Evolutionary conservation across 2,329 filamentous ascomycete species (phyloP), one percentile per base, ranked within the genome.

Genomic region (Ambrosiella xylebori): DNA sequence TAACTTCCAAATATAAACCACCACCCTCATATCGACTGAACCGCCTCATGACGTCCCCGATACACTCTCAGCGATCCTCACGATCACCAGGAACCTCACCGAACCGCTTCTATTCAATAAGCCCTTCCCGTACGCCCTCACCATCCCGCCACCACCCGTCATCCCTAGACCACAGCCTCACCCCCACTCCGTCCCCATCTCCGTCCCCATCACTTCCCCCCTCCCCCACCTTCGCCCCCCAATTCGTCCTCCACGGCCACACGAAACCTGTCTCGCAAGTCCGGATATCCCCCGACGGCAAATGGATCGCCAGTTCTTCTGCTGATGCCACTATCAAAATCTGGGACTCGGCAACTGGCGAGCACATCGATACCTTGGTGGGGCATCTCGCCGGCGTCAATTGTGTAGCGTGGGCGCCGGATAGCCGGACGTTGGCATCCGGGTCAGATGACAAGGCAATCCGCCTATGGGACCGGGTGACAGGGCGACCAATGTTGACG

Each of bases 401-500:
- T 38, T 91, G 89, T 44, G 78, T 98, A 53, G 84, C 90, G n/a
- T 98, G 93, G 93, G 85, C 85, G 61, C 90, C 91, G 0, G 89
- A 97, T 68, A 88, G 85, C 61, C 83, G 83, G 64, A 88, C 86
- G 2, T 77, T 98, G 52, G 93, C 91, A 3, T 91, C 88, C 8
- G 93, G 91, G 27, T 91, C 87, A 4, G 93, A 98, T 70, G 93
- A 98, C 76, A 98, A 98, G 72, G 82, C 86, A 0, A 97, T 98
- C 62, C 81, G 93, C 1, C 74, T 98, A 1, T 98, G 93, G 93
- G 87, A 96, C 66, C 73, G 81, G 7, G 75, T 81, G 15, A 84
- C 80, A 19, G 78, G 78, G 0, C 71, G 76, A 7, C 77, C 78
- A 12, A 76, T 75, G 60, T 71, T 70, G 38, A 74, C 70, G n/a